phyloP scores from a whole-genome alignment of 441 rosid genomes.

The Eruca vesicaria region DNA sequence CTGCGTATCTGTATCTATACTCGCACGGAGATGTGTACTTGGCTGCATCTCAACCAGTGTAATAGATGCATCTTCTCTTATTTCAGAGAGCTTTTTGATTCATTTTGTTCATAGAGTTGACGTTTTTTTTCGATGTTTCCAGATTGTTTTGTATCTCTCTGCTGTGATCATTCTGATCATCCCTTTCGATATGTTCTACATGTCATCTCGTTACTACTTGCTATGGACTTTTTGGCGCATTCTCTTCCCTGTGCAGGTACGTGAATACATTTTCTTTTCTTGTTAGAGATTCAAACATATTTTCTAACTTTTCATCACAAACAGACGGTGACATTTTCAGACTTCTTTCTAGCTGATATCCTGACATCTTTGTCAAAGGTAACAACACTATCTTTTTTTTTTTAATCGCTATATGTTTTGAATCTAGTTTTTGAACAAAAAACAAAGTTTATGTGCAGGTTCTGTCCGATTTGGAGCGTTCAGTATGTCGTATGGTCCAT shows the following conservation, averaged over 20 bases:
- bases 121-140: constrained; percentile 31
- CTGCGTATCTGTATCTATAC: constrained; percentile 89
- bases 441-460: constrained; percentile 50
- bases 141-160: constrained; percentile 82
- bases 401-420: not conserved
- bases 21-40: constrained; percentile 92
- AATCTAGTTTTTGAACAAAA: not conserved
- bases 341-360: constrained; percentile 96
- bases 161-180: constrained; percentile 72
- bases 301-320: constrained; percentile 7
- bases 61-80: constrained; percentile 86
- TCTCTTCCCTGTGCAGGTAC: constrained; percentile 86
- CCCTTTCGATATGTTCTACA: constrained; percentile 86
- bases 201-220: constrained; percentile 82
- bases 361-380: constrained; percentile 99
- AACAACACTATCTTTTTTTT: not conserved
- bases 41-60: constrained; percentile 99
- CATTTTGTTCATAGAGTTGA: not conserved
- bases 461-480: constrained; percentile 93
- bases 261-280: not conserved
- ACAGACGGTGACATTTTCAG: constrained; percentile 87
- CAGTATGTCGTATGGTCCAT: constrained; percentile 95
- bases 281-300: not conserved
- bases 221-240: constrained; percentile 90
- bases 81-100: not conserved